A percentile compares a stretch with the other conserved stretches of the same genome.
Evolutionary conservation across 208 protist genomes (phyloP).

Genomic region (Leishmania braziliensis): DNA sequence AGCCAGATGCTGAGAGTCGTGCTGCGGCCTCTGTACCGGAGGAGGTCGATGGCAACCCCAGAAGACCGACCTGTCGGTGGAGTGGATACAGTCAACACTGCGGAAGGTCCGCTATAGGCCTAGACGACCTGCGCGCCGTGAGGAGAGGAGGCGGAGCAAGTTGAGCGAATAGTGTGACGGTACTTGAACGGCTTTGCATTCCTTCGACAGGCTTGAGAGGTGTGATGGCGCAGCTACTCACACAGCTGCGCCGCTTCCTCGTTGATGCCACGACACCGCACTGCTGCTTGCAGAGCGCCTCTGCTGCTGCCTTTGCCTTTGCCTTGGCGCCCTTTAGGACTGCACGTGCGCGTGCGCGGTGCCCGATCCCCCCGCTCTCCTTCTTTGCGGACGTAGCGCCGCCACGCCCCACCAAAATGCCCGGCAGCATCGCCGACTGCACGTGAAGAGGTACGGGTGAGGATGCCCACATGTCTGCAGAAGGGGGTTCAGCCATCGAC

Average conservation of each 20-base stretch:
- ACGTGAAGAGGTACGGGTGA: too few relatives aligned
- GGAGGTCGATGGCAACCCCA: conserved; percentile 23
- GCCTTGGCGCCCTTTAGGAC: background rate
- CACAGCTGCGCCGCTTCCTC: too few relatives aligned
- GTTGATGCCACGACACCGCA: too few relatives aligned
- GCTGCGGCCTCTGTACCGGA: background rate
- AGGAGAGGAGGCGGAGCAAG: conserved; percentile 35
- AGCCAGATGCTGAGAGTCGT: background rate
- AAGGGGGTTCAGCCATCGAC: too few relatives aligned
- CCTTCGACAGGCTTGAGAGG: background rate
- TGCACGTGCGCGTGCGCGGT: background rate
- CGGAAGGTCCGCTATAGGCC: conserved; percentile 16
- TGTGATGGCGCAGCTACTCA: too few relatives aligned
- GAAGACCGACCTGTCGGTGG: conserved; percentile 43
- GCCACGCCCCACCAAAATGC: too few relatives aligned
- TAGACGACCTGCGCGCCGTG: conserved; percentile 10
- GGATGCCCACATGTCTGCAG: too few relatives aligned
- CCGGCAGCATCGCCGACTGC: too few relatives aligned
- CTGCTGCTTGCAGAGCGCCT: too few relatives aligned
- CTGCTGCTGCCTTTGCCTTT: background rate
- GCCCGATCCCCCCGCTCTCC: too few relatives aligned
- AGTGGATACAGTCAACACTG: conserved; percentile 29
- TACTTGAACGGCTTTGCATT: conserved; percentile 4
- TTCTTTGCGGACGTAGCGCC: too few relatives aligned
- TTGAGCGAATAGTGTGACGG: conserved; percentile 37